Evolutionary conservation across 805 yeast species (phyloP), one percentile per base, ranked within the genome.

Genomic region (Maudiozyma bulderi): DNA sequence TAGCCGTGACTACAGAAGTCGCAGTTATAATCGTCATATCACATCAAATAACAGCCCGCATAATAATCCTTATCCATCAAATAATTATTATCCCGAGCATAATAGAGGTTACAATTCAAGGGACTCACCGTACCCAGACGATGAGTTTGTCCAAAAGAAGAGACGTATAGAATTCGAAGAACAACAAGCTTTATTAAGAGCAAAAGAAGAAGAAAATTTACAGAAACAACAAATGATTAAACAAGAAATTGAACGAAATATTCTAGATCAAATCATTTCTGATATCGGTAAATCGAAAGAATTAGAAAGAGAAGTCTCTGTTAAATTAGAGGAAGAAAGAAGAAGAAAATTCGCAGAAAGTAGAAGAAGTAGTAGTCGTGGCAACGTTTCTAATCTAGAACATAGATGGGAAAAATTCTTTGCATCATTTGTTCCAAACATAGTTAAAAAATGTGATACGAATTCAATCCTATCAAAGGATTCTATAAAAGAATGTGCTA

Each of bases 381-480:
- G 26, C 26, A 20, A 4, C 26, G 4, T 47, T 3, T 54, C 51
- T 31, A 46, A 53, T 45, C 37, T 60, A 41, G 66, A 61, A 45
- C 61, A 57, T 49, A 57, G 59, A 39, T 73, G 76, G 76, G 61
- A 61, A 40, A 62, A 56, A 31, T 64, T 63, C 44, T 79, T 91
- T 61, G 97, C 96, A 1, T 67, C 73, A 13, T 72, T 78, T 56
- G 85, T 91, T 9, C 97, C 97, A 8, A 88, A 89, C 58, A 65
- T 85, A 59, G 72, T 90, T 48, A 80, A 81, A 54, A 78, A 77
- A 55, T 79, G 84, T 63, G 83, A 79, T 54, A 61, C 71, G 2
- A 81, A 80, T 47, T 34, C 54, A 8, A 40, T 44, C 1, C 71
- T 91, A 26, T 89, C 88, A 5, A 81, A 79, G 50, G 95, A 85